Evolutionary conservation across 2,329 filamentous ascomycete genomes (phyloP), one percentile per base, ranked within the genome.

Genomic region (Fusarium sp.): DNA sequence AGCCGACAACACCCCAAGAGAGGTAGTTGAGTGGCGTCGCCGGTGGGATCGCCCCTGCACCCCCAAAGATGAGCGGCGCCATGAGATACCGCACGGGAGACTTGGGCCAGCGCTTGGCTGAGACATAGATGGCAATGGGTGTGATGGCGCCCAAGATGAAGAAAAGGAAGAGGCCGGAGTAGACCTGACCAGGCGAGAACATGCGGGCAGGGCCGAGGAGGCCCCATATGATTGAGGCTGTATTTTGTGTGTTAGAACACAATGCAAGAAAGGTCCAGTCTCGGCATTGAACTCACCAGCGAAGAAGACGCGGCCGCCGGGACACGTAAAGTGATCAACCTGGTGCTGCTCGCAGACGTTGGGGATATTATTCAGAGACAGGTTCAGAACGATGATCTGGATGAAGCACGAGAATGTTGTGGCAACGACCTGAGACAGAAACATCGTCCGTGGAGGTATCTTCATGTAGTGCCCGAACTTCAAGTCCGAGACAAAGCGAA

Each of bases 391-490:
- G 5, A 83, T 76, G 56, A 91, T 84, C 74, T 91, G 89, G 38
- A 91, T 85, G 64, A 91, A 84, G 76, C 87, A 90, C 1, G 88
- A 88, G 72, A 90, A 83, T 1, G 89, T 85, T 0, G 88, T 90
- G 9, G 89, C 88, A 3, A 89, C 84, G 6, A 91, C 83, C 74
- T 91, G 89, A 6, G 84, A 83, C 77, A 85, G 82, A 77, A 91
- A 91, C 80, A 90, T 89, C 17, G 86, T 89, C 19, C 87, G 82
- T 15, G 88, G 89, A 0, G 89, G 89, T 11, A 88, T 87, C 76
- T 88, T 88, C 88, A 92, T 91, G 80, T 92, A 92, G 73, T 92
- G 90, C 7, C 87, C 89, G 43, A 91, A 87, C 73, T 91, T 91
- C 65, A 91, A 81, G 71, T 91, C 89, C 9, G 86, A 82, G 12